Conservation (phyloP, 2,329 filamentous ascomycete species). For the Xylariaceae sp. region DNA sequence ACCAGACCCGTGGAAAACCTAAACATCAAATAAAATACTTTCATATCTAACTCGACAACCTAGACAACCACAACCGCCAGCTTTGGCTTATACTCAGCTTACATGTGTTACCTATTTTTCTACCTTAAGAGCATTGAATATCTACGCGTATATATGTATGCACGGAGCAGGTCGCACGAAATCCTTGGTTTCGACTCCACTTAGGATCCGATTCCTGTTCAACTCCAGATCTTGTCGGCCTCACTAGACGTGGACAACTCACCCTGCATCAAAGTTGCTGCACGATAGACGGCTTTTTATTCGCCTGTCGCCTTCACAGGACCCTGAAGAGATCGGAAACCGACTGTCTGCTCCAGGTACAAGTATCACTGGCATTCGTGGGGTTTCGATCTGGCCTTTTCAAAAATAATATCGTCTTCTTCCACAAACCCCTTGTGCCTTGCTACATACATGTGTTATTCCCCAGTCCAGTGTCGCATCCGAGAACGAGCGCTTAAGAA, state of each 20-base stretch:
- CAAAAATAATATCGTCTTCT: conserved; percentile 15
- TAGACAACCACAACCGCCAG: too few relatives aligned
- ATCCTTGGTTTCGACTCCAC: conserved; percentile 21
- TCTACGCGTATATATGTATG: conserved; percentile 9
- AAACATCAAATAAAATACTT: too few relatives aligned
- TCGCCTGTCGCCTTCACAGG: conserved; percentile 30
- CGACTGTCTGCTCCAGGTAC: conserved; percentile 27
- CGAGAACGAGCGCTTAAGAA: conserved; percentile 16
- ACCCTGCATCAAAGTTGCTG: conserved; percentile 42
- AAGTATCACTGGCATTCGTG: conserved; percentile 25
- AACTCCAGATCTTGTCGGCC: conserved; percentile 13
- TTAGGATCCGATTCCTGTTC: conserved; percentile 23
- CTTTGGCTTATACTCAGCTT: neutral
- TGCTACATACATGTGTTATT: conserved; percentile 10
- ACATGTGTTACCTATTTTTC: neutral
- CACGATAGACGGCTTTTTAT: conserved; percentile 39
- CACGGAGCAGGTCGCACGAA: conserved; percentile 25
- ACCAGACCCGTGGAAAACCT: too few relatives aligned
- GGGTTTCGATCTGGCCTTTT: conserved; percentile 26
- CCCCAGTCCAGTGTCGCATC: conserved; percentile 20
- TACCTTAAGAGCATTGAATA: neutral
- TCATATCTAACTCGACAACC: too few relatives aligned
- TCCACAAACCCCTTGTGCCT: neutral
- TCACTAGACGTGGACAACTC: conserved; percentile 41
- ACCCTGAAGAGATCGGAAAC: conserved; percentile 25